Evolutionary conservation across 306 rosid genomes (phyloP).

Genomic region (Senna tora): DNA sequence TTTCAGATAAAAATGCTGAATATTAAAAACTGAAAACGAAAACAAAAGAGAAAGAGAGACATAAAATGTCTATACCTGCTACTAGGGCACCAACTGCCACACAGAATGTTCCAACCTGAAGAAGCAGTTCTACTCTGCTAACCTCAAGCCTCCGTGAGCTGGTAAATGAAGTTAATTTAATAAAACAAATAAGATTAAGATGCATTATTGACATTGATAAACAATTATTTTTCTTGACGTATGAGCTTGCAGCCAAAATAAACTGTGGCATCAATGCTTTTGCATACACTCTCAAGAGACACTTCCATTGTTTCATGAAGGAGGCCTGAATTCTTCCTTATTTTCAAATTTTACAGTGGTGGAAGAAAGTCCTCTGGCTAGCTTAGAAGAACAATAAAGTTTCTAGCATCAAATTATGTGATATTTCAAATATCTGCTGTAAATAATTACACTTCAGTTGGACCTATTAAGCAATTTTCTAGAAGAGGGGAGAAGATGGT

Average conservation of each 20-base stretch:
- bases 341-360: constrained; percentile 13
- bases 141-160: constrained; percentile 98
- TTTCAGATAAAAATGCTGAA: background rate
- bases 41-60: background rate
- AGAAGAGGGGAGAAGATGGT: background rate
- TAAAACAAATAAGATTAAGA: constrained; percentile 22
- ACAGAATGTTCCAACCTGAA: constrained; percentile 98
- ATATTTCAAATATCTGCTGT: background rate
- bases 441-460: background rate
- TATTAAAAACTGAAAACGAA: too few relatives aligned
- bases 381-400: constrained; percentile 9
- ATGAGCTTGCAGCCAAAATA: constrained; percentile 27
- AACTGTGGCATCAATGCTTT: constrained; percentile 5
- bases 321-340: background rate
- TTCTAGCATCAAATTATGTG: background rate
- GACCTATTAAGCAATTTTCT: background rate
- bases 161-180: constrained; percentile 41
- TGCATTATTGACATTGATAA: constrained; percentile 13
- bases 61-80: constrained; percentile 59
- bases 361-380: constrained; percentile 1
- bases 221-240: constrained; percentile 11
- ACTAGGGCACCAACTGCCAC: constrained; percentile 88
- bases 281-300: constrained; percentile 17
- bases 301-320: constrained; percentile 15
- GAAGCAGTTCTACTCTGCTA: constrained; percentile 96